A percentile compares a stretch with the other conserved stretches of the same genome.
Conservation (phyloP, 1,284 basidiomycete species). For the Sporisorium iseilematis-ciliati region DNA sequence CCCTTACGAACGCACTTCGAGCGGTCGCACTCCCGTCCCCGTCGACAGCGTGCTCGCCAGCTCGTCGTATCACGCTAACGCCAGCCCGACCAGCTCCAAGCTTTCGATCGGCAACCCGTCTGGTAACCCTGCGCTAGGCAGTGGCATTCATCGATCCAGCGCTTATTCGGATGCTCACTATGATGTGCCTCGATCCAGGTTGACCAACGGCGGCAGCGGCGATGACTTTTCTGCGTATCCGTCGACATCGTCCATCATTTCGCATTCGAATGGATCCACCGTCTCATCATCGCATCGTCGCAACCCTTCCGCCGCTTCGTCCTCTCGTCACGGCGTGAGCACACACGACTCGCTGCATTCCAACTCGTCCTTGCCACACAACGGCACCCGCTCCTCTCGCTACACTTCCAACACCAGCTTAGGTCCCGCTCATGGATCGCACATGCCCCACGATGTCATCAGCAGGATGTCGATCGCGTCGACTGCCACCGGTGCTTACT, state of each 20-base stretch:
- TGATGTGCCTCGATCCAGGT: slow-evolving; percentile 20
- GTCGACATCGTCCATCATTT: slow-evolving; percentile 38
- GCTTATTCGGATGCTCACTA: slow-evolving; percentile 30
- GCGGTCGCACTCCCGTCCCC: slow-evolving; percentile 38
- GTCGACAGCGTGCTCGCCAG: slow-evolving; percentile 30
- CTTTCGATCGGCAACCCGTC: slow-evolving; percentile 45
- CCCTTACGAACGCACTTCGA: slow-evolving; percentile 54
- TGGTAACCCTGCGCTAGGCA: slow-evolving; percentile 43
- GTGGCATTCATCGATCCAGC: slow-evolving; percentile 44
- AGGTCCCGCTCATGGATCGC: slow-evolving; percentile 11
- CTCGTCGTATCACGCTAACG: slow-evolving; percentile 19
- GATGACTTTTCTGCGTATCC: slow-evolving; percentile 29
- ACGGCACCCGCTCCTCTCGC: slow-evolving; percentile 38
- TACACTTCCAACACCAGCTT: slow-evolving; percentile 35
- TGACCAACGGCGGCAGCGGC: slow-evolving; percentile 6
- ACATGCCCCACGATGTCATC: slow-evolving; percentile 29
- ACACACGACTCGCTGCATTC: slow-evolving; percentile 46
- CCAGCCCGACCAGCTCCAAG: slow-evolving; percentile 34
- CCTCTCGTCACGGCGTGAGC: slow-evolving; percentile 29
- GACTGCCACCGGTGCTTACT: slow-evolving; percentile 18
- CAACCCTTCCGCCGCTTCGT: slow-evolving; percentile 33
- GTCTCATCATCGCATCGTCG: slow-evolving; percentile 45
- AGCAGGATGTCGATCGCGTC: slow-evolving; percentile 43
- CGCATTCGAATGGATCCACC: slow-evolving; percentile 33
- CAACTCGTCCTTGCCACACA: slow-evolving; percentile 24